Evolutionary conservation across 2,329 filamentous ascomycete species (phyloP), one percentile per base, ranked within the genome.

Genomic region (Ceratocystis lukuohia): DNA sequence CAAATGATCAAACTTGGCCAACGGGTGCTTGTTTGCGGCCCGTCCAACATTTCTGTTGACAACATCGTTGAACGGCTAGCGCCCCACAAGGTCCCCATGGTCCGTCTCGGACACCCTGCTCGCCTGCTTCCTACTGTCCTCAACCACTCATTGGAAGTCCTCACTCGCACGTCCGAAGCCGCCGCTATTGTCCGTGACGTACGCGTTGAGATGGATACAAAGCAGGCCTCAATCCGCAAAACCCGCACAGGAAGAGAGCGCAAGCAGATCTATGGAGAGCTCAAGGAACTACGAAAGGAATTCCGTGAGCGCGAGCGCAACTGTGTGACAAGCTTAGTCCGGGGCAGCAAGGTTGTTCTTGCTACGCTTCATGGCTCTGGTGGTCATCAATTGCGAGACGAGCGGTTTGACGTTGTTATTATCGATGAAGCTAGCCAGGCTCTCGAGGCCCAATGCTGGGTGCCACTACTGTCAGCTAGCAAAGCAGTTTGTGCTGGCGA

Each of bases 371-470:
- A 99, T 74, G 94, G 94, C 2, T 88, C 93, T 0, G 94, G 94
- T 7, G 89, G 92, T 0, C 88, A 85, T 71, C 91, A 96, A 75
- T 78, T 96, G 41, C 86, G 85, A 68, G 83, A 86, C 69, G 85
- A 95, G 72, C 78, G 84, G 64, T 99, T 99, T 70, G 94, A 99
- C 74, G 88, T 96, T 3, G 89, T 99, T 33, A 86, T 99, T 68
- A 91, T 99, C 66, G 94, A 99, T 72, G 94, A 99, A 77, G 94
- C 92, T 3, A 95, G 89, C 74, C 94, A 99, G 74, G 94, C 94
- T 1, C 80, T 97, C 8, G 94, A 99, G 76, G 92, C 94, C 0
- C 93, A 97, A 75, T 96, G 92, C 77, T 99, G 94, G 94, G 92
- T 97, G 64, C 87, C 94, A 10, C 77, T 99, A 61, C 77, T 96